Conservation (phyloP, 164 flowering plant species). For the Liquidambar formosana region DNA sequence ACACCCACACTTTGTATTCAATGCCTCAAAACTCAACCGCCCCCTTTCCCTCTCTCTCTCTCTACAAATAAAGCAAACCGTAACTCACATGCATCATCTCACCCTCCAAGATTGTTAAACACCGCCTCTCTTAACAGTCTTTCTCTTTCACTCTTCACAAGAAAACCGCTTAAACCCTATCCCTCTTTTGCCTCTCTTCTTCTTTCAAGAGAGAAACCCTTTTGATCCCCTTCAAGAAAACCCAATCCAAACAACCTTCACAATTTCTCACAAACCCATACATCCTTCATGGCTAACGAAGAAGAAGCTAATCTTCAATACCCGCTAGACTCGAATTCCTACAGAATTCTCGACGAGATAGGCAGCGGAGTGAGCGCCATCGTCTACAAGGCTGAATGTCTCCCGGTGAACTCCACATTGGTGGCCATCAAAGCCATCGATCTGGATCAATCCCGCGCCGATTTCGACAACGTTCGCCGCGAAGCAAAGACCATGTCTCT, state of each 20-base stretch:
- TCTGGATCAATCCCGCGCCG: slow-evolving; percentile 52
- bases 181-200: not conserved
- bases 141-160: slow-evolving; percentile 20
- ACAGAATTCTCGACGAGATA: slow-evolving; percentile 55
- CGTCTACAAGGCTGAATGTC: slow-evolving; percentile 73
- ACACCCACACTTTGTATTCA: too few relatives aligned
- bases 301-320: slow-evolving; percentile 29
- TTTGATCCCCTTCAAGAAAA: too few relatives aligned
- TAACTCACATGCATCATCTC: slow-evolving; percentile 1
- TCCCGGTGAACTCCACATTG: slow-evolving; percentile 40
- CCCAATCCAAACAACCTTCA: too few relatives aligned
- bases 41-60: not conserved
- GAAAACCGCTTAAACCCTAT: slow-evolving; percentile 20
- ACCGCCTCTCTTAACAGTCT: not conserved
- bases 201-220: too few relatives aligned
- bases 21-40: too few relatives aligned
- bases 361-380: slow-evolving; percentile 66
- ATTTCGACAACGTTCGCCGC: slow-evolving; percentile 47
- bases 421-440: slow-evolving; percentile 83
- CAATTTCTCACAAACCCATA: too few relatives aligned
- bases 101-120: not conserved
- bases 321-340: slow-evolving; percentile 57
- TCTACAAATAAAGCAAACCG: too few relatives aligned
- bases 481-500: slow-evolving; percentile 74
- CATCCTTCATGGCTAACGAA: slow-evolving; percentile 27